Evolutionary conservation across 2,329 filamentous ascomycete species (phyloP), one percentile per base, ranked within the genome.

Genomic region (Sclerotiophoma versabilis): DNA sequence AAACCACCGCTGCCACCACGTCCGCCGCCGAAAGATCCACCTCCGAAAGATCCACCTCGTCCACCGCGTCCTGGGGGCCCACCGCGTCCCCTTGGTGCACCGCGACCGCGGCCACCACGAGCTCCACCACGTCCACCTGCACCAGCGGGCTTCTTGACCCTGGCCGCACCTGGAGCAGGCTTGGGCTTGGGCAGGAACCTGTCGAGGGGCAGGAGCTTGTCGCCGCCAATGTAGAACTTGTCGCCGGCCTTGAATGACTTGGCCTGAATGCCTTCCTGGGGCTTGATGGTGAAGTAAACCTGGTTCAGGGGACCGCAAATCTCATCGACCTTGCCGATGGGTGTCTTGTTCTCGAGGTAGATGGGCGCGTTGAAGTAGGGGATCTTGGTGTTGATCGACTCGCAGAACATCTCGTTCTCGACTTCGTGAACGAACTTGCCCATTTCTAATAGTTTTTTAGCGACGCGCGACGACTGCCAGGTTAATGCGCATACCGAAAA

Each of bases 301-400:
- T 97, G 90, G 84, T 96, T 98, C 79, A 99, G 91, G 61, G 95
- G 93, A 53, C 95, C 95, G 66, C 99, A 88, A 65, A 99, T 90
- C 81, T 99, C 95, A 80, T 99, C 95, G 74, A 99, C 90, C 81
- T 98, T 98, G 77, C 95, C 95, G 76, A 99, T 87, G 59, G 90
- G 83, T 38, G 90, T 93, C 89, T 98, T 99, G 84, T 98, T 99
- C 84, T 98, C 93, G 71, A 98, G 89, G 81, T 95, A 99, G 77
- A 99, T 96, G 66, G 92, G 92, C 58, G 95, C 95, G 83, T 97
- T 98, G 88, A 99, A 99, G 82, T 96, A 96, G 59, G 95, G 95
- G 62, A 99, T 89, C 81, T 98, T 98, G 69, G 89, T 82, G 83
- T 97, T 98, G 79, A 90, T 89, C 66, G 91, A 96, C 79, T 92